phyloP scores from a whole-genome alignment of 306 rosid genomes.

The Castanea crenata region DNA sequence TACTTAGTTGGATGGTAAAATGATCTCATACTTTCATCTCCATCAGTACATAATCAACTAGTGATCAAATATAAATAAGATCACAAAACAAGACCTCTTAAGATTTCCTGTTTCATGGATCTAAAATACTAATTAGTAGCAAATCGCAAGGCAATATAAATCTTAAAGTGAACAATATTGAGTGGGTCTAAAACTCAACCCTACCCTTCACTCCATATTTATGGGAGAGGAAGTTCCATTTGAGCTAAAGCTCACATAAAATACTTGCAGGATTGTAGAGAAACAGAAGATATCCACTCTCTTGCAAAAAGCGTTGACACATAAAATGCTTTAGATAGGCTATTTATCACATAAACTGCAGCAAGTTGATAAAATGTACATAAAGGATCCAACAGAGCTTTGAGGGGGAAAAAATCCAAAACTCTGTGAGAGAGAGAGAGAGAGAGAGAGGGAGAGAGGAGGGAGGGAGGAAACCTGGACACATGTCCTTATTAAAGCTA shows the following conservation, averaged over 20 bases:
- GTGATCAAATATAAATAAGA: background rate
- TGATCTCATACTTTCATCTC: background rate
- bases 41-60: background rate
- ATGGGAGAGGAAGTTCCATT: too few species aligned
- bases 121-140: background rate
- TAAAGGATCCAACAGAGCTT: background rate
- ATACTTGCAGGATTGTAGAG: background rate
- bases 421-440: background rate
- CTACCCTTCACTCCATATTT: too few species aligned
- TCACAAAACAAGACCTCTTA: background rate
- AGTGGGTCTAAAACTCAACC: too few species aligned
- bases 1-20: background rate
- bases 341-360: background rate
- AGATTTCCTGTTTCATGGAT: background rate
- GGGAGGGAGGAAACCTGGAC: background rate
- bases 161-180: too few species aligned
- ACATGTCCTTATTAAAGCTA: constrained; percentile 15
- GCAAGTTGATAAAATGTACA: background rate
- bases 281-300: background rate
- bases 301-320: background rate
- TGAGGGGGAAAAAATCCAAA: background rate
- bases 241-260: background rate
- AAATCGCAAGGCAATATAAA: background rate
- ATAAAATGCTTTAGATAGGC: background rate
- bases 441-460: too few species aligned